phyloP scores from a whole-genome alignment of 192 early-diverging fungal species.

The Diversispora epigaea region DNA sequence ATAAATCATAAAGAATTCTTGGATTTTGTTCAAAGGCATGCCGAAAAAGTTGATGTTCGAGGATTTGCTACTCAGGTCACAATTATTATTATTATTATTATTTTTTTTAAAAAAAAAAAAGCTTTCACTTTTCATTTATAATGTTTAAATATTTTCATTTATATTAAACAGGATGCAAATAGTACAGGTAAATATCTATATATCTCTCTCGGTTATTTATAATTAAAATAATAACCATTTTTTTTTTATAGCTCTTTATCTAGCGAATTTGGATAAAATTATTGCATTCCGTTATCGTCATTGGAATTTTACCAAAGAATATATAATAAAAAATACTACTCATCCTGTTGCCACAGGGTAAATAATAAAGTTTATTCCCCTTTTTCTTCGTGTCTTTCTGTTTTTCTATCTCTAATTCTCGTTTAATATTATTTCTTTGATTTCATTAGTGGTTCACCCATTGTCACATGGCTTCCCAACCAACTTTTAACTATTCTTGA shows the following conservation, averaged over 20 bases:
- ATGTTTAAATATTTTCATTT: not conserved
- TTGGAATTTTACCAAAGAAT: constrained; percentile 87
- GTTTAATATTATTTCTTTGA: constrained; percentile 40
- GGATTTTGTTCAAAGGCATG: constrained; percentile 59
- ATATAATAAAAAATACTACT: constrained; percentile 73
- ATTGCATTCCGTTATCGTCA: constrained; percentile 83
- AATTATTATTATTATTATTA: not conserved
- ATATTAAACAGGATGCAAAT: constrained; percentile 43
- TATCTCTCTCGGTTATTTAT: not conserved
- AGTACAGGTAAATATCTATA: constrained; percentile 48
- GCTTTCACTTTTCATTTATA: not conserved
- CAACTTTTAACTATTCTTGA: constrained; percentile 60
- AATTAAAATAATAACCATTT: constrained; percentile 1
- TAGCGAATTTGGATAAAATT: constrained; percentile 80
- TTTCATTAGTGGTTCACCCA: constrained; percentile 63
- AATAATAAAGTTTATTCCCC: not conserved
- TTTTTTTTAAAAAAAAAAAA: not conserved
- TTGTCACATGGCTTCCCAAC: constrained; percentile 72
- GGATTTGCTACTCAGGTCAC: constrained; percentile 56
- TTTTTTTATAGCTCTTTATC: constrained; percentile 58
- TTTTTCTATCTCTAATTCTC: not conserved
- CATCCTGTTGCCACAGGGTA: constrained; percentile 76
- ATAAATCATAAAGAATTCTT: constrained; percentile 79
- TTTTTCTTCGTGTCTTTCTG: no score
- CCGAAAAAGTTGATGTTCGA: constrained; percentile 52